Conservation (phyloP, 352 stramenopile species). For the Phytophthora litchii region DNA sequence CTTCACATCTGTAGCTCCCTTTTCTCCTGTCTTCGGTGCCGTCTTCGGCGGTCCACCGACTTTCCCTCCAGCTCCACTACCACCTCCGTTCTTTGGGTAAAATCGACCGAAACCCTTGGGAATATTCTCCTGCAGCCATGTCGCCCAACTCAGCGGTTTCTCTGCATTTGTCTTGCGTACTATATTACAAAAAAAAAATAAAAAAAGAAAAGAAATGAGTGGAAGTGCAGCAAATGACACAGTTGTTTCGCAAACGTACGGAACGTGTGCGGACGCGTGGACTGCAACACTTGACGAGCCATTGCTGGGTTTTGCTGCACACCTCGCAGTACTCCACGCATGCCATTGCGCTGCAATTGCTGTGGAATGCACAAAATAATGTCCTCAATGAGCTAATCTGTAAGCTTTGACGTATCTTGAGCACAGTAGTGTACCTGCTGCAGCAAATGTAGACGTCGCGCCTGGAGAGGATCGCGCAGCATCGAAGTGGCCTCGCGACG, state of each 20-base stretch:
- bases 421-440: constrained; percentile 56
- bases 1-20: constrained; percentile 58
- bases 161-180: constrained; percentile 51
- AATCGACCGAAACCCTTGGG: constrained; percentile 79
- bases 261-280: constrained; percentile 55
- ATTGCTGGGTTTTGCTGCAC: constrained; percentile 42
- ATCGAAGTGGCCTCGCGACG: constrained; percentile 57
- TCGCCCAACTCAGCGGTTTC: constrained; percentile 66
- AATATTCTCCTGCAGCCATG: constrained; percentile 84
- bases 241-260: constrained; percentile 39
- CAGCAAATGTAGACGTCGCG: constrained; percentile 72
- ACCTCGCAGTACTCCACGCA: constrained; percentile 37
- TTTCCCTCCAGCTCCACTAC: constrained; percentile 41
- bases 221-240: constrained; percentile 4
- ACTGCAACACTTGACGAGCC: constrained; percentile 56
- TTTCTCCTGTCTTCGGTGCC: constrained; percentile 51
- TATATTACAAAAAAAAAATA: constrained; percentile 18
- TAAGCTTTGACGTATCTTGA: constrained; percentile 7
- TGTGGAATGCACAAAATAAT: constrained; percentile 21
- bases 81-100: constrained; percentile 78
- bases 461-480: constrained; percentile 57
- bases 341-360: constrained; percentile 73
- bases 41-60: constrained; percentile 53
- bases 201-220: constrained; percentile 2
- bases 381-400: background rate